Base-by-base conservation (phyloP, 768 basidiomycete genomes). In the Tephrocybe rancida region DNA sequence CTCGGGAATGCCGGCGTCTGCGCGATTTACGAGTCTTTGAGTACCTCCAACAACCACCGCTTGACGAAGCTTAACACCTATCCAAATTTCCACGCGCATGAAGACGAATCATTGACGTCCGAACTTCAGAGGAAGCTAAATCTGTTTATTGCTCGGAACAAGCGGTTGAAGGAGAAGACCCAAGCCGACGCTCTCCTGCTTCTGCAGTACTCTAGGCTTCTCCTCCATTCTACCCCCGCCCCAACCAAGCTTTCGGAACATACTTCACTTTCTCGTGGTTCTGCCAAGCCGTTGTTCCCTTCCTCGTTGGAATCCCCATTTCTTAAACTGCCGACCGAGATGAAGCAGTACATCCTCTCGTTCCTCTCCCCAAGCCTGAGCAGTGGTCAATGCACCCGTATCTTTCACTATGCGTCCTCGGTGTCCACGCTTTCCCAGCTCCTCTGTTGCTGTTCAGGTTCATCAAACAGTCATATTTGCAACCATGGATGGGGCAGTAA, bases 341-440 rank as follows among this genome's bases (percentile, higher is more conserved):
- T 88, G 7, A 78, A 81, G 50, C 75, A 82, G 10, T 63, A 83
- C 63, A 79, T 85, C 32, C 73, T 88, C 29, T 78, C 82, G 11
- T 79, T 80, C 60, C 66, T 86, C 18, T 80, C 84, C 3, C 85
- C 85, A 14, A 71, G 65, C 0, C 76, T 88, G 45, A 86, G 86
- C 16, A 62, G 74, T 18, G 66, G 70, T 2, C 87, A 88, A 59
- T 77, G 78, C 21, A 70, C 79, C 57, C 78, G 77, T 7, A 75
- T 88, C 27, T 77, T 74, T 56, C 64, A 62, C 26, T 87, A 79
- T 52, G 85, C 85, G 7, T 72, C 79, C 1, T 71, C 73, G 26
- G 48, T 64, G 0, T 50, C 66, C 4, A 85, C 85, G 0, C 72
- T 86, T 8, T 80, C 78, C 11, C 64, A 44, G 1, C 53, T 67